Evolutionary conservation across 2,329 filamentous ascomycete species (phyloP), one percentile per base, ranked within the genome.

Genomic region (Trichoderma afroharzianum): DNA sequence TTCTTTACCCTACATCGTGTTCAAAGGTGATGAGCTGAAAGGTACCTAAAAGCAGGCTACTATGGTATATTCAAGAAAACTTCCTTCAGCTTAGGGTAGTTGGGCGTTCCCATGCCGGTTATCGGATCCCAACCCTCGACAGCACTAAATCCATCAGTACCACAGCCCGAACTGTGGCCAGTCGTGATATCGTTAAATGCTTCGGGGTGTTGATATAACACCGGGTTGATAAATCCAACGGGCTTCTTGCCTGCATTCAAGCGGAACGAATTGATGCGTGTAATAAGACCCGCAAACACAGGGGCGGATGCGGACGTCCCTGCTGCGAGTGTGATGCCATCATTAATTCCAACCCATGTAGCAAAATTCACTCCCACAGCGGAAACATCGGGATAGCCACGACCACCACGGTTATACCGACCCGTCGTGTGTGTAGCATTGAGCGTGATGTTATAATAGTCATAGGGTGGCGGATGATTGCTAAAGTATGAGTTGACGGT

Each of bases 311-410:
- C 76, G 59, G 83, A 85, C 0, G 87, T 88, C 15, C 86, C 87
- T 66, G 80, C 85, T 1, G 85, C 81, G 32, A 84, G 78, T 0
- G 75, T 74, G 71, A 84, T 84, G 7, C 77, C 76, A 32, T 83
- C 83, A 64, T 43, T 43, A 2, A 43, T 7, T 43, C 85, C 79
- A 36, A 85, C 77, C 1, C 82, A 82, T 4, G 84, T 78, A 57
- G 81, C 79, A 73, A 81, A 83, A 62, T 80, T 83, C 5, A 80
- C 81, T 3, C 83, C 83, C 26, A 83, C 82, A 24, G 82, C 82
- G 3, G 78, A 75, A 15, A 85, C 79, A 66, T 87, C 85, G 0
- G 85, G 85, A 74, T 81, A 85, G 1, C 82, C 85, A 21, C 85
- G 81, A 61, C 82, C 78, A 47, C 55, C 55, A 12, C 47, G 33